Evolutionary conservation across 1,139 yeast species (phyloP).

Genomic region (Wickerhamomyces sp.): DNA sequence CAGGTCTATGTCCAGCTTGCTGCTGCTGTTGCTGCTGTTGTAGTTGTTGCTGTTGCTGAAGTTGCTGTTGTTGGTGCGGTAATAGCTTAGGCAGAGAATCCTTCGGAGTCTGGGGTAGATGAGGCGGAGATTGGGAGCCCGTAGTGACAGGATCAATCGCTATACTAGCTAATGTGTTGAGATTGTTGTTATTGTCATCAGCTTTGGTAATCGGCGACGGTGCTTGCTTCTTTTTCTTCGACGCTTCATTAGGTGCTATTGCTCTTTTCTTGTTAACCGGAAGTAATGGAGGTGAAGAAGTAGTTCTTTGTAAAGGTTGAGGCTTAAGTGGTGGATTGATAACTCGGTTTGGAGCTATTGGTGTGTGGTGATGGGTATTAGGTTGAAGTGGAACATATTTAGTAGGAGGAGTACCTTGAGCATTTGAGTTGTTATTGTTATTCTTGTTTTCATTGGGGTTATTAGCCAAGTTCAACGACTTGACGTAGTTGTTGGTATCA

Average conservation of each 20-base stretch:
- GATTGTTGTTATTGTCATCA: constrained; percentile 9
- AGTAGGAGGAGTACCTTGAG: background rate
- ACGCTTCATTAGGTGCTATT: constrained; percentile 1
- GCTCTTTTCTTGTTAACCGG: constrained; percentile 16
- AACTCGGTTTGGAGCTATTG: background rate
- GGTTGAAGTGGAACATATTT: constrained; percentile 11
- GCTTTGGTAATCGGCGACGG: constrained; percentile 1
- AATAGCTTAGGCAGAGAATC: no score
- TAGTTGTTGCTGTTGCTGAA: constrained; percentile 2
- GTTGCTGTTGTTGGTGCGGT: background rate
- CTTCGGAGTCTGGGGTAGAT: background rate
- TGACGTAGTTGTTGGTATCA: constrained; percentile 23
- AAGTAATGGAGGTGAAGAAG: constrained; percentile 11
- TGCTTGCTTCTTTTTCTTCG: constrained; percentile 8
- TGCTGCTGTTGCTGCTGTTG: constrained; percentile 9
- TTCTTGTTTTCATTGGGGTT: background rate
- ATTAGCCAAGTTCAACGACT: constrained; percentile 11
- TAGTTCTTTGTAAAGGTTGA: constrained; percentile 5
- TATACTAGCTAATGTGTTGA: constrained; percentile 18
- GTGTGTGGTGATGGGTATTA: background rate
- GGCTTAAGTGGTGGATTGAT: constrained; percentile 4
- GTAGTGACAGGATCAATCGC: constrained; percentile 5
- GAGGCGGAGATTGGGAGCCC: background rate
- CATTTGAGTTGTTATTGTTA: constrained; percentile 1
- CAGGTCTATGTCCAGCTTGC: constrained; percentile 66